Base-by-base conservation (phyloP, 1,284 basidiomycete species). In the Clitocybe nebularis region DNA sequence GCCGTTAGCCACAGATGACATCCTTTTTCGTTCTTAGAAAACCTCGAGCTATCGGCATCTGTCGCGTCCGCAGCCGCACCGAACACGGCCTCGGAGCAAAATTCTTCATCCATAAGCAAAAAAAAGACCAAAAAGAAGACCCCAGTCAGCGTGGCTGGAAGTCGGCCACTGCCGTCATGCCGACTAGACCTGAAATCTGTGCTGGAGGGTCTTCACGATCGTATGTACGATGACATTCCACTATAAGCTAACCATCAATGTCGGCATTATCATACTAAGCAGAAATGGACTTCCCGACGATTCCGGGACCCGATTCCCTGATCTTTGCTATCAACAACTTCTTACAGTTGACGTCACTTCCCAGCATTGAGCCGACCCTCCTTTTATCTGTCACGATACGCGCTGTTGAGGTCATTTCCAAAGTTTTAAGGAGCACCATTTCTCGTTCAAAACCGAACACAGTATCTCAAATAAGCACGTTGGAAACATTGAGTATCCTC, bases 271-370 rank as follows among this genome's bases (percentile, higher is more conserved):
- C 22, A 17, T 37, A 3, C 9, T 13, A 23, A 32, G 19, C 17
- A 22, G 36, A 24, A 24, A 43, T 39, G 14, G 33, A 39, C 26
- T 37, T 46, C 8, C 34, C 44, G 9, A 41, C 30, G 22, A 34
- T 50, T 16, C 13, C 41, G 4, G 36, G 25, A 24, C 38, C 44
- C 3, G 21, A 51, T 19, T 53, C 49, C 17, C 43, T 67, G 9
- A 61, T 67, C 37, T 52, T 56, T 25, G 39, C 51, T 11, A 42
- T 67, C 39, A 58, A 63, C 33, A 46, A 49, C n/a, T 58, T 63
- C 30, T 46, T 56, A 24, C 57, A 53, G 26, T 42, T 65, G 22
- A 50, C 48, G n/a, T 49, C 56, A 28, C 41, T 57, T 14, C 44
- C 56, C 36, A 38, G 49, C 5, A 46, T 55, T 40, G 57, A 59